Evolutionary conservation across 306 rosid genomes (phyloP).

Genomic region (Prunus campanulata): DNA sequence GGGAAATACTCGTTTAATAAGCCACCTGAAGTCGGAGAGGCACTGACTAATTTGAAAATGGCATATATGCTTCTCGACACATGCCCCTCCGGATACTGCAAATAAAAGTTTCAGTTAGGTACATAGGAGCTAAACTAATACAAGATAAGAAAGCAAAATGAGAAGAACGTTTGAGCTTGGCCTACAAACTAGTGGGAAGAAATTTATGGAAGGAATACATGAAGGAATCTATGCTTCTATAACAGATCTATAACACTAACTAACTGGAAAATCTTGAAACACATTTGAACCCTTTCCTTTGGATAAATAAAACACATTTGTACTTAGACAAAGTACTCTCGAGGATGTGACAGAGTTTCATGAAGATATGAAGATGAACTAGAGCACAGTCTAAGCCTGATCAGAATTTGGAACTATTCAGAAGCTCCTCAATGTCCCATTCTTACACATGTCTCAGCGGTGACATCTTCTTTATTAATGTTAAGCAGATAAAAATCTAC

Average conservation of each 20-base stretch:
- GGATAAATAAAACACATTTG: background rate
- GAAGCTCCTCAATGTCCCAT: constrained; percentile 1
- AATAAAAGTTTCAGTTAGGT: constrained; percentile 25
- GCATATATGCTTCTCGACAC: constrained; percentile 86
- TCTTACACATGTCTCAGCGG: background rate
- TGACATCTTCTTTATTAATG: constrained; percentile 11
- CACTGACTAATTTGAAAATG: constrained; percentile 66
- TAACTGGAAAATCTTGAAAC: background rate
- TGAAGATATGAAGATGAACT: background rate
- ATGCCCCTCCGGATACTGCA: constrained; percentile 95
- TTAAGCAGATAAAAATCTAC: constrained; percentile 8
- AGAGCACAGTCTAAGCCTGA: constrained; percentile 2
- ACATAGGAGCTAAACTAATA: background rate
- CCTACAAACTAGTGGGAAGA: background rate
- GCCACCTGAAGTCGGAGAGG: constrained; percentile 43
- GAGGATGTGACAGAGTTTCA: background rate
- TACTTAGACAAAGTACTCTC: background rate
- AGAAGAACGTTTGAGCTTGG: constrained; percentile 2
- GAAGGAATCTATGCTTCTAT: background rate
- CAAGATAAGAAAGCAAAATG: background rate
- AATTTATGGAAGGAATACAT: background rate
- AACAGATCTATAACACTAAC: background rate
- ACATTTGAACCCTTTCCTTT: background rate
- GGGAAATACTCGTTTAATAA: constrained; percentile 67
- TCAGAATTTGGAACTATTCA: background rate